A percentile compares a stretch with the other conserved stretches of the same genome.
phyloP scores from a whole-genome alignment of 805 yeast species.

The Cyberlindnera saturnus region DNA sequence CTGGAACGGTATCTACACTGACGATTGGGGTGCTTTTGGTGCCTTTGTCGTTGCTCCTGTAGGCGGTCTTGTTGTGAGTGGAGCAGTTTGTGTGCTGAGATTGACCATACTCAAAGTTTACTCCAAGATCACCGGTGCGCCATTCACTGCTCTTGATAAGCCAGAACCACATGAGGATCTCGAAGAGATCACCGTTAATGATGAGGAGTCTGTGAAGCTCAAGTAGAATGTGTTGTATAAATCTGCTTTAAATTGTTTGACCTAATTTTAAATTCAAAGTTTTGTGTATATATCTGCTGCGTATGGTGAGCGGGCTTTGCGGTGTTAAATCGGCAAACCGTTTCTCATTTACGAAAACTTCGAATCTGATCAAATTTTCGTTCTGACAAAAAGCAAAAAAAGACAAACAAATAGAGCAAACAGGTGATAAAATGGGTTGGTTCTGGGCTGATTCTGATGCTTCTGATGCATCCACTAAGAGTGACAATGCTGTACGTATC shows the following conservation, averaged over 20 bases:
- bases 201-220: constrained; percentile 5
- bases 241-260: no score
- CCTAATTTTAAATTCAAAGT: no score
- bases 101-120: constrained; percentile 24
- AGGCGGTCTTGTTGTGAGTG: constrained; percentile 62
- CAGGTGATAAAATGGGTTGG: constrained; percentile 62
- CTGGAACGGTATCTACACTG: constrained; percentile 72
- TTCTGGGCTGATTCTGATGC: constrained; percentile 62
- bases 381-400: no score
- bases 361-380: no score
- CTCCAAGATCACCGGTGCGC: constrained; percentile 14
- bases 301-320: no score
- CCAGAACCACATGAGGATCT: constrained; percentile 1
- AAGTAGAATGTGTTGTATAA: not conserved
- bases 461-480: not conserved
- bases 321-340: no score
- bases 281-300: no score
- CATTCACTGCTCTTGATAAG: constrained; percentile 30
- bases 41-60: constrained; percentile 89
- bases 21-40: constrained; percentile 93
- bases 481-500: no score
- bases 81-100: constrained; percentile 45
- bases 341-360: no score
- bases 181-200: constrained; percentile 1
- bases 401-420: no score